Evolutionary conservation across 179 eudicot genomes (phyloP).

Genomic region (Camellia oleifera): DNA sequence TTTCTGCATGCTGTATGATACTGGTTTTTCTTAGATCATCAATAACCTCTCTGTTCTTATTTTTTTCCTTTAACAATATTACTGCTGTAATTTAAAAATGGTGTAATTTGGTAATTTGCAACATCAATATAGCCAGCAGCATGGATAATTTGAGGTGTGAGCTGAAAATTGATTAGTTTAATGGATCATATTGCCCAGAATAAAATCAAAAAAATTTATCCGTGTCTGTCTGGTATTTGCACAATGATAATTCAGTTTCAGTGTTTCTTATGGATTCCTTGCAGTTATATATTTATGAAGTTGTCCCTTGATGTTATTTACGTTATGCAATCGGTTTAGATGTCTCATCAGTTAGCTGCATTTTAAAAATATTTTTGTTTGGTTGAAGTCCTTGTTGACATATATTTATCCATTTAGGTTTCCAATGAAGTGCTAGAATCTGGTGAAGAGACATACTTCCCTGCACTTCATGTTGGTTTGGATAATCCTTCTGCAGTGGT

Average conservation of each 20-base stretch:
- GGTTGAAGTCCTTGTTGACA: neutral
- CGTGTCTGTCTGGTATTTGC: neutral
- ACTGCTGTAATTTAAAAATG: too few relatives aligned
- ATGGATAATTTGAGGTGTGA: neutral
- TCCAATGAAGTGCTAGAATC: conserved; percentile 47
- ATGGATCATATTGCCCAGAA: neutral
- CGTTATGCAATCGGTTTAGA: neutral
- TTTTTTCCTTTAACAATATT: too few relatives aligned
- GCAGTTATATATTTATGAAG: neutral
- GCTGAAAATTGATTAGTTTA: neutral
- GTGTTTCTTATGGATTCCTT: neutral
- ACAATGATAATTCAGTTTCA: neutral
- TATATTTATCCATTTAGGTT: conserved; percentile 41
- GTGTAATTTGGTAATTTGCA: neutral
- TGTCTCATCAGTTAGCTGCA: neutral
- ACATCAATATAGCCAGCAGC: neutral
- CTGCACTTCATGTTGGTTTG: conserved; percentile 71
- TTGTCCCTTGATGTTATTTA: neutral
- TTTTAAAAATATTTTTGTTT: neutral
- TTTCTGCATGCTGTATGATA: too few relatives aligned
- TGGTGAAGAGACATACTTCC: conserved; percentile 87
- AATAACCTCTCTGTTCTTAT: too few relatives aligned
- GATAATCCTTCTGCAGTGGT: conserved; percentile 71
- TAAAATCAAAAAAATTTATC: neutral
- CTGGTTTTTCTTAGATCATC: too few relatives aligned